Evolutionary conservation across 352 stramenopile genomes (phyloP).

Genomic region (Phytophthora agathidicida): DNA sequence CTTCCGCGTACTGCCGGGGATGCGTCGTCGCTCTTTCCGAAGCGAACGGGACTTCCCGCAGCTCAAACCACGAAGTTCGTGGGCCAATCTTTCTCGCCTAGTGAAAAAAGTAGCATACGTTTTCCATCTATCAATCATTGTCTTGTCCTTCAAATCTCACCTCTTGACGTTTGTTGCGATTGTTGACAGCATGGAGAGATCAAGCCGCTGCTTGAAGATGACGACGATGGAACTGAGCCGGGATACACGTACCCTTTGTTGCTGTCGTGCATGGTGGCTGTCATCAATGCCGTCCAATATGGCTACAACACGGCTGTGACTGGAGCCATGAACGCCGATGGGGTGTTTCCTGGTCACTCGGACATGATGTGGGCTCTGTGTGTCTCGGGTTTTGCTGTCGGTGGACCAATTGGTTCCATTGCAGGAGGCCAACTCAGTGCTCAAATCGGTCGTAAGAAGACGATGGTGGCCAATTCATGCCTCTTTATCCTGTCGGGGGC

Average conservation of each 20-base stretch:
- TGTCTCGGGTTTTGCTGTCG: conserved; percentile 68
- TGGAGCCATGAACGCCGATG: conserved; percentile 48
- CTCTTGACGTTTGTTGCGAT: too few species aligned
- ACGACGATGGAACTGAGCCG: conserved; percentile 51
- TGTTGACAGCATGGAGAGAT: conserved; percentile 55
- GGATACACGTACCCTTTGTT: conserved; percentile 70
- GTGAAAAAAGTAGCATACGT: conserved; percentile 33
- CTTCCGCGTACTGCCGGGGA: conserved; percentile 63
- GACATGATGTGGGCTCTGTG: conserved; percentile 64
- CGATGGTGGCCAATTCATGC: conserved; percentile 55
- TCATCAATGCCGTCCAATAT: conserved; percentile 72
- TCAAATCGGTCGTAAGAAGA: conserved; percentile 58
- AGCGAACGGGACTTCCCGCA: conserved; percentile 66
- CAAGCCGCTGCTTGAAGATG: conserved; percentile 48
- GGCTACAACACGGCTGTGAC: conserved; percentile 81
- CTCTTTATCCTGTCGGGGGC: conserved; percentile 58
- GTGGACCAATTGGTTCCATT: conserved; percentile 65
- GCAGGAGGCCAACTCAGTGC: conserved; percentile 53
- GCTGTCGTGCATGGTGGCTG: conserved; percentile 60
- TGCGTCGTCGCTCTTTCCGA: conserved; percentile 70
- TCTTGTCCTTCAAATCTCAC: too few species aligned
- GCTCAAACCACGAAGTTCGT: conserved; percentile 55
- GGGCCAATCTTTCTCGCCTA: conserved; percentile 56
- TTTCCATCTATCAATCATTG: too few species aligned
- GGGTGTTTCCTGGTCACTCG: conserved; percentile 67